Conservation (phyloP, 805 yeast species). For the Myxozyma geophila region DNA sequence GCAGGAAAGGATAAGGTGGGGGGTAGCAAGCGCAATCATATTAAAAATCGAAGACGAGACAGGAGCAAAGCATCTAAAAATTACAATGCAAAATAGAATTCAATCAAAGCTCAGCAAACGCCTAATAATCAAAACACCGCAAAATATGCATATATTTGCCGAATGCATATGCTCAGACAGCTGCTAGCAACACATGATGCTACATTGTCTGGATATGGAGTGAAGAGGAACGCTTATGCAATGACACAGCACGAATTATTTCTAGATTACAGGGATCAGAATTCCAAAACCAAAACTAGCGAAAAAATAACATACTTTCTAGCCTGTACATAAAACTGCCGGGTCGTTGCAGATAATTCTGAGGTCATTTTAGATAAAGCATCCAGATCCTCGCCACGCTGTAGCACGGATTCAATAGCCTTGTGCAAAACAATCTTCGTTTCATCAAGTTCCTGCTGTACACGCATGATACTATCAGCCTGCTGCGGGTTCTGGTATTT, state of each 20-base stretch:
- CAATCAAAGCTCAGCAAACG: too few species aligned
- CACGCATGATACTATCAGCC: constrained; percentile 96
- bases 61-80: too few species aligned
- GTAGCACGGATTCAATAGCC: constrained; percentile 90
- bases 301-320: constrained; percentile 56
- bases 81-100: too few species aligned
- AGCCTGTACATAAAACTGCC: constrained; percentile 96
- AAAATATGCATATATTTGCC: too few species aligned
- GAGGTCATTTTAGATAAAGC: constrained; percentile 93
- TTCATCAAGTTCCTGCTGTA: constrained; percentile 96
- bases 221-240: constrained; percentile 59
- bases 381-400: constrained; percentile 95
- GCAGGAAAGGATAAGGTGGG: too few species aligned
- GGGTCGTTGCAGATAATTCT: constrained; percentile 82
- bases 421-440: constrained; percentile 95
- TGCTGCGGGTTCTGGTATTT: constrained; percentile 96
- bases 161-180: too few species aligned
- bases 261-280: constrained; percentile 25
- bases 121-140: too few species aligned
- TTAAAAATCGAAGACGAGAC: too few species aligned
- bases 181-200: too few species aligned
- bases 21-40: too few species aligned
- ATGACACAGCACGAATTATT: constrained; percentile 87
- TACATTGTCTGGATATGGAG: too few species aligned
- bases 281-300: neutral